Percentiles rank a stretch among this genome's conserved stretches.
phyloP scores from a whole-genome alignment of 805 yeast genomes.

The Ogataea trehaloabstinens region DNA sequence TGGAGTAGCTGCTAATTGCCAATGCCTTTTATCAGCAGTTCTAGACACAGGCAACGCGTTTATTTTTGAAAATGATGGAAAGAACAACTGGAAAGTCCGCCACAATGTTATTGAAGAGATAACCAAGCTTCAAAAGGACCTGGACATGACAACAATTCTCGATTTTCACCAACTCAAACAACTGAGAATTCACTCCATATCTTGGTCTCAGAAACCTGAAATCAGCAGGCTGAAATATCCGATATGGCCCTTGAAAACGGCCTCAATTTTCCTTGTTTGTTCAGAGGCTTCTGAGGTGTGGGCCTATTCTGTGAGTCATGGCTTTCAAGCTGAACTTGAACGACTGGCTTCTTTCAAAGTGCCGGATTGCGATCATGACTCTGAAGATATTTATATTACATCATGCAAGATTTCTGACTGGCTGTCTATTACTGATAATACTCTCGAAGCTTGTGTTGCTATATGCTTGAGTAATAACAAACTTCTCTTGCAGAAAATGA shows the following conservation, averaged over 20 bases:
- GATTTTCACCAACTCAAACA: slow-evolving; percentile 10
- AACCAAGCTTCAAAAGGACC: slow-evolving; percentile 8
- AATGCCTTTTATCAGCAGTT: slow-evolving; percentile 16
- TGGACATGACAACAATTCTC: slow-evolving; percentile 15
- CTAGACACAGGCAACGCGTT: slow-evolving; percentile 20
- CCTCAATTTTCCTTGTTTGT: slow-evolving; percentile 12
- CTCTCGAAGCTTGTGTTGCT: slow-evolving; percentile 7
- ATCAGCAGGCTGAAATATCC: slow-evolving; percentile 1
- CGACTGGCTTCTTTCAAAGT: slow-evolving; percentile 7
- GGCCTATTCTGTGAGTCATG: slow-evolving; percentile 12
- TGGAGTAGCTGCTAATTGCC: slow-evolving; percentile 13
- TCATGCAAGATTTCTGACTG: slow-evolving; percentile 17
- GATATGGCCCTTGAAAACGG: slow-evolving; percentile 13
- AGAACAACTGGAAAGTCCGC: slow-evolving; percentile 17
- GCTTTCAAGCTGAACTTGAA: slow-evolving; percentile 1
- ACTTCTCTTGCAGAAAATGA: slow-evolving; percentile 9
- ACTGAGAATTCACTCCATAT: slow-evolving; percentile 25
- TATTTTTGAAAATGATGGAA: slow-evolving; percentile 14
- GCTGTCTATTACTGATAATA: slow-evolving; percentile 1
- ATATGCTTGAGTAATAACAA: slow-evolving; percentile 11
- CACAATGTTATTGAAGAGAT: slow-evolving; percentile 14
- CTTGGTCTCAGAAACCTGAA: slow-evolving; percentile 14
- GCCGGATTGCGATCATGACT: slow-evolving; percentile 2
- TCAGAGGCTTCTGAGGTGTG: slow-evolving; percentile 16
- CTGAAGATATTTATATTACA: slow-evolving; percentile 6